These are phyloP conservation scores for Cryptosporidium viatorum DNA, from an alignment of 169 alveolate genomes.

Conservation along the genomic window DNA sequence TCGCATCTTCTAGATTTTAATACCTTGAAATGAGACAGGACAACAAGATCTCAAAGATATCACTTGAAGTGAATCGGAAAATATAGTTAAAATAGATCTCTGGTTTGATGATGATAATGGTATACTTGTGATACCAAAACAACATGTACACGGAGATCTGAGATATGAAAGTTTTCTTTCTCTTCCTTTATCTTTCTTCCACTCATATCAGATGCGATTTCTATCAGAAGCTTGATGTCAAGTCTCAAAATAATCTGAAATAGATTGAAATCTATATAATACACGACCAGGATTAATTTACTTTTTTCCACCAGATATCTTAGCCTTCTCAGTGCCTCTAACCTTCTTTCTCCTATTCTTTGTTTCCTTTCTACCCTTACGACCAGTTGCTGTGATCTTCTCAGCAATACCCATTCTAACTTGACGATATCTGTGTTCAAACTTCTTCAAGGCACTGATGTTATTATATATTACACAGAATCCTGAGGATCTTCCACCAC, in stretches of 20 bases:
- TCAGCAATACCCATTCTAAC: constrained; percentile 87
- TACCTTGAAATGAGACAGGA: constrained; percentile 10
- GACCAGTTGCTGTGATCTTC: constrained; percentile 84
- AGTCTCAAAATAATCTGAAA: neutral
- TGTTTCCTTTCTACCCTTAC: constrained; percentile 89
- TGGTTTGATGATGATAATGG: neutral
- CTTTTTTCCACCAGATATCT: constrained; percentile 83
- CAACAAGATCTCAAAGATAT: neutral
- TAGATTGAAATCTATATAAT: neutral
- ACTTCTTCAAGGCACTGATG: constrained; percentile 88
- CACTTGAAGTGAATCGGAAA: neutral
- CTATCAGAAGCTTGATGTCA: neutral
- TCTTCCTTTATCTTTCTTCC: neutral
- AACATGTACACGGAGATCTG: neutral
- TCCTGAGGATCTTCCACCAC: constrained; percentile 96
- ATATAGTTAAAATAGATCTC: neutral
- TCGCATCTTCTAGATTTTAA: constrained; percentile 7
- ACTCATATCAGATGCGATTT: neutral
- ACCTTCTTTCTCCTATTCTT: constrained; percentile 90
- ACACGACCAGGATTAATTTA: constrained; percentile 71
- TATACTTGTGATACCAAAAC: neutral
- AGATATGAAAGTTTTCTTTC: neutral
- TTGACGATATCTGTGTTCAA: constrained; percentile 90
- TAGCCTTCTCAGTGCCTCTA: constrained; percentile 80
- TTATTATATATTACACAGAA: constrained; percentile 94